Base-by-base conservation (phyloP, 1,284 basidiomycete genomes). In the Microbotryum intermedium region DNA sequence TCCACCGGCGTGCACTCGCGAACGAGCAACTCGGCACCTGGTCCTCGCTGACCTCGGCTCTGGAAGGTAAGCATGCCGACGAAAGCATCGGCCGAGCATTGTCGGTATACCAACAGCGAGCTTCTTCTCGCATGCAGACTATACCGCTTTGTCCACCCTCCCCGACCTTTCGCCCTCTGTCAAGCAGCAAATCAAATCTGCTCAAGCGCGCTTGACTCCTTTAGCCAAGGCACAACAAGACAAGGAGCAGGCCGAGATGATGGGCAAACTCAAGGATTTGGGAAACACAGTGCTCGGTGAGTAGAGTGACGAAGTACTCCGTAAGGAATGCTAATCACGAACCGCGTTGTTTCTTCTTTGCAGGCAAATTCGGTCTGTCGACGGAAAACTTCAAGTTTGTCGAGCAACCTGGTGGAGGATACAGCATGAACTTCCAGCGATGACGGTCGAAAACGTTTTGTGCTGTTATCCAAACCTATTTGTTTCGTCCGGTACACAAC, bases 281-380 rank as follows among this genome's bases (percentile, higher is more conserved):
- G 94, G 94, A 0, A 91, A 98, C 72, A 88, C 81, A 56, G 78
- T 98, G 47, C 78, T 98, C n/a, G 91, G 92, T 84, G 75, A 71
- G 79, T 69, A 28, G 1, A 21, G n/a, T 48, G 23, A 18, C n/a
- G 49, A 64, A 68, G 46, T 67, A 58, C 54, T 21, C 30, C 5
- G 46, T 50, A 28, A 45, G 16, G 18, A 8, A 39, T 26, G 44
- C 29, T 21, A 21, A 8, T 7, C 6, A 11, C 46, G 46, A 47
- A 21, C 46, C 2, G 9, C 13, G 46, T 20, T 26, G 29, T 5
- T 26, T 20, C 21, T 30, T 16, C 42, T 55, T 10, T 6, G 28
- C 60, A 71, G 70, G 70, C 57, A 69, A 70, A 46, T 77, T 77
- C 58, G 74, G 75, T 3, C 60, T 77, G 50, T 74, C 69, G 23